Evolutionary conservation across 768 basidiomycete species (phyloP).

Genomic region (Suillus sp.): DNA sequence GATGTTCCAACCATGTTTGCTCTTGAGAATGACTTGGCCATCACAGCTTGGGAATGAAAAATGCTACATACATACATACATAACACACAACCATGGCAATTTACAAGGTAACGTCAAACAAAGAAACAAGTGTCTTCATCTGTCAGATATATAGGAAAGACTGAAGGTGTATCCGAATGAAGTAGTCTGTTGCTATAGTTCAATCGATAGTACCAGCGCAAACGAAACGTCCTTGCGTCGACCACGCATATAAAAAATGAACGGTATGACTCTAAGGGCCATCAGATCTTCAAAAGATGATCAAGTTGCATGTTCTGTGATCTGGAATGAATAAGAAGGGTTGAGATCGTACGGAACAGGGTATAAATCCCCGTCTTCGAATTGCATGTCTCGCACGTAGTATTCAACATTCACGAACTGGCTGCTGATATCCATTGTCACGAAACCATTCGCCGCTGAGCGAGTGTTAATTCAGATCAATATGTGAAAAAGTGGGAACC

Average conservation of each 20-base stretch:
- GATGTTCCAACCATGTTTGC: too few species aligned
- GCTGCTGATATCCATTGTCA: conserved; percentile 5
- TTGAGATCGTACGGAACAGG: conserved; percentile 4
- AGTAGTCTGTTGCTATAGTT: background rate
- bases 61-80: too few species aligned
- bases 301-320: background rate
- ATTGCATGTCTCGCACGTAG: conserved; percentile 6
- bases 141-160: background rate
- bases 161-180: background rate
- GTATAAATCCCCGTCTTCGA: conserved; percentile 7
- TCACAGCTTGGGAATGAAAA: too few species aligned
- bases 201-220: background rate
- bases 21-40: too few species aligned
- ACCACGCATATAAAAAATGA: background rate
- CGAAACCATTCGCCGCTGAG: conserved; percentile 6
- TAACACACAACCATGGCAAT: too few species aligned
- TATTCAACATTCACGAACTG: conserved; percentile 4
- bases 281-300: background rate
- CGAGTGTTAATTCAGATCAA: background rate
- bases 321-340: conserved; percentile 6
- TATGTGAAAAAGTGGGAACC: background rate
- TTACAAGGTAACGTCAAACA: background rate
- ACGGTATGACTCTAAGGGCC: background rate
- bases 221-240: background rate
- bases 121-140: background rate